Evolutionary conservation across 2,329 filamentous ascomycete species (phyloP).

Genomic region (Ampelomyces quisqualis): DNA sequence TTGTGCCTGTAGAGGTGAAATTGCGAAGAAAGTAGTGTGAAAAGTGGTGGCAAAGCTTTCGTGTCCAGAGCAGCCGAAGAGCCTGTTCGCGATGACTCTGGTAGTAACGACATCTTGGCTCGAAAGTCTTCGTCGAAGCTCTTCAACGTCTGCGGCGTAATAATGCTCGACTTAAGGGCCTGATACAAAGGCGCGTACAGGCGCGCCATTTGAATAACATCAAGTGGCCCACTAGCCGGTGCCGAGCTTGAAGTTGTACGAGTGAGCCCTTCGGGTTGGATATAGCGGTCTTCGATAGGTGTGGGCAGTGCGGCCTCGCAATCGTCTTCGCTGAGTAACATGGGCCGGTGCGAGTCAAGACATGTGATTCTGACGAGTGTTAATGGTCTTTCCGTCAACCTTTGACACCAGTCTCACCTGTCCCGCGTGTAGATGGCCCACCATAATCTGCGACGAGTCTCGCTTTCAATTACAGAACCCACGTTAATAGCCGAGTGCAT

Average conservation of each 20-base stretch:
- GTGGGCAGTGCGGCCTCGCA: conserved; percentile 81
- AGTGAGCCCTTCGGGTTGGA: conserved; percentile 56
- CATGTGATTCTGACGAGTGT: conserved; percentile 63
- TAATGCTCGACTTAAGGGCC: conserved; percentile 62
- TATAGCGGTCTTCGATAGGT: conserved; percentile 76
- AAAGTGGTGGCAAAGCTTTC: conserved; percentile 70
- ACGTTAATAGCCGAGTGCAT: background rate
- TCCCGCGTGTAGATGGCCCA: conserved; percentile 93
- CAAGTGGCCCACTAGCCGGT: conserved; percentile 68
- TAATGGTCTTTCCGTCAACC: conserved; percentile 15
- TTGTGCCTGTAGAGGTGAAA: conserved; percentile 88
- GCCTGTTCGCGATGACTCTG: conserved; percentile 68
- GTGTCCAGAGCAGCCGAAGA: conserved; percentile 70
- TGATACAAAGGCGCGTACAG: conserved; percentile 73
- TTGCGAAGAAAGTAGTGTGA: conserved; percentile 79
- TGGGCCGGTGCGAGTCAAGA: conserved; percentile 76
- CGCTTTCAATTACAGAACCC: conserved; percentile 72
- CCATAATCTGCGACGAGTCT: conserved; percentile 87
- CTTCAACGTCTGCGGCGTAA: conserved; percentile 68
- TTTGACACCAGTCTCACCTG: conserved; percentile 54
- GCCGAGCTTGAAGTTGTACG: conserved; percentile 44
- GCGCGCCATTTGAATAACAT: conserved; percentile 78
- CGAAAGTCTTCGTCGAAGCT: conserved; percentile 80
- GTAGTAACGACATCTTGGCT: conserved; percentile 72
- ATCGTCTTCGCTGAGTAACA: conserved; percentile 82